phyloP scores from a whole-genome alignment of 495 filamentous ascomycete genomes.

The Cercophora samala region DNA sequence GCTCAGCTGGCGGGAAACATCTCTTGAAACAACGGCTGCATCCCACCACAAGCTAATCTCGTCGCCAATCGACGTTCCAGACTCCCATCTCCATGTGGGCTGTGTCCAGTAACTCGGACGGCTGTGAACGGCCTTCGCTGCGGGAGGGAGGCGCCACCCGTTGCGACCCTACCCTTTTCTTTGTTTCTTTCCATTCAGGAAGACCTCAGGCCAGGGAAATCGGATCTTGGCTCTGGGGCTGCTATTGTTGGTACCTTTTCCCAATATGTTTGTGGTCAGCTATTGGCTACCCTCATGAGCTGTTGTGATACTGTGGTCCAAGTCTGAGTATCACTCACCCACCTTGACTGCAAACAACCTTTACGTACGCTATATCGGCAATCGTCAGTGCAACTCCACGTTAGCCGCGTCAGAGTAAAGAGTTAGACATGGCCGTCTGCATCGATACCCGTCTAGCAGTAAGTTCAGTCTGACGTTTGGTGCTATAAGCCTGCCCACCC shows the following conservation, averaged over 20 bases:
- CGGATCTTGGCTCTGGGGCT: background rate
- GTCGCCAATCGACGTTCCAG: conserved; percentile 2
- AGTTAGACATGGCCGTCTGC: background rate
- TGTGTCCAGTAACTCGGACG: background rate
- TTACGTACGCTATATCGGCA: background rate
- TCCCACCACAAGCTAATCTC: background rate
- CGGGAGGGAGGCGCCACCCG: conserved; percentile 4
- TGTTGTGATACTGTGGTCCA: background rate
- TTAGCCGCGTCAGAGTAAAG: background rate
- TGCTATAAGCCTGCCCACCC: background rate
- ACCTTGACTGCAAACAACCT: background rate
- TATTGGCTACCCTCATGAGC: background rate
- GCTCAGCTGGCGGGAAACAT: conserved; percentile 11
- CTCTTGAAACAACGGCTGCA: background rate
- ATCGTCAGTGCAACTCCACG: background rate
- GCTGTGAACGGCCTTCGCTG: background rate
- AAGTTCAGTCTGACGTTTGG: background rate
- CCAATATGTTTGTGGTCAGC: background rate
- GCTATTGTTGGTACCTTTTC: background rate
- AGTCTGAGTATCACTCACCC: background rate
- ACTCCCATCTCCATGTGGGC: background rate
- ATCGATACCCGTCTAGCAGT: background rate
- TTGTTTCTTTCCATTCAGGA: background rate
- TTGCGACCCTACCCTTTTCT: background rate
- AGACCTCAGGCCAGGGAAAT: background rate